Evolutionary conservation across 306 rosid genomes (phyloP).

Genomic region (Ochetophila trinervis): DNA sequence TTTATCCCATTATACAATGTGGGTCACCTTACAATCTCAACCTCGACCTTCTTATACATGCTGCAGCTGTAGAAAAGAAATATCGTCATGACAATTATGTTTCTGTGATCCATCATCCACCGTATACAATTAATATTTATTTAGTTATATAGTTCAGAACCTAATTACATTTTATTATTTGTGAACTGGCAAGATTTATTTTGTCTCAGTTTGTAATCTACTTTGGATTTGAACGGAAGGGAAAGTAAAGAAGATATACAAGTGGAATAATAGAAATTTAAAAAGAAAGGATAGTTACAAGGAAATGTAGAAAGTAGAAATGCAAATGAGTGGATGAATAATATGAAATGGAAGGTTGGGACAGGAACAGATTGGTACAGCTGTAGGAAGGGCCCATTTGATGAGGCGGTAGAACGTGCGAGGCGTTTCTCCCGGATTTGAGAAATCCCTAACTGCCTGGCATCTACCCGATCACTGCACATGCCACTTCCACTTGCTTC

Average conservation of each 20-base stretch:
- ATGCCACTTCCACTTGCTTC: constrained; percentile 20
- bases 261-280: background rate
- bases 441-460: constrained; percentile 33
- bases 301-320: no score
- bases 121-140: background rate
- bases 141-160: no score
- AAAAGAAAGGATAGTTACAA: no score
- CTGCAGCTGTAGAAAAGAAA: background rate
- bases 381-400: constrained; percentile 23
- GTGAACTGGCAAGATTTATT: no score
- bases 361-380: constrained; percentile 37
- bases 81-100: constrained; percentile 7
- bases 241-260: no score
- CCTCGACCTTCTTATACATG: background rate
- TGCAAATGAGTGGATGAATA: background rate
- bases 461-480: constrained; percentile 23
- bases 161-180: no score
- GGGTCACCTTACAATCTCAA: constrained; percentile 15
- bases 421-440: constrained; percentile 31
- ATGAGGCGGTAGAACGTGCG: constrained; percentile 28
- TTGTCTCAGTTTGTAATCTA: no score
- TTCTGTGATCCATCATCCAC: background rate
- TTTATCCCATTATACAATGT: constrained; percentile 17
- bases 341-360: background rate
- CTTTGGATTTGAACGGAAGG: no score